Evolutionary conservation across 23 red algal species (phyloP).

Genomic region (Gracilaria gracilis): DNA sequence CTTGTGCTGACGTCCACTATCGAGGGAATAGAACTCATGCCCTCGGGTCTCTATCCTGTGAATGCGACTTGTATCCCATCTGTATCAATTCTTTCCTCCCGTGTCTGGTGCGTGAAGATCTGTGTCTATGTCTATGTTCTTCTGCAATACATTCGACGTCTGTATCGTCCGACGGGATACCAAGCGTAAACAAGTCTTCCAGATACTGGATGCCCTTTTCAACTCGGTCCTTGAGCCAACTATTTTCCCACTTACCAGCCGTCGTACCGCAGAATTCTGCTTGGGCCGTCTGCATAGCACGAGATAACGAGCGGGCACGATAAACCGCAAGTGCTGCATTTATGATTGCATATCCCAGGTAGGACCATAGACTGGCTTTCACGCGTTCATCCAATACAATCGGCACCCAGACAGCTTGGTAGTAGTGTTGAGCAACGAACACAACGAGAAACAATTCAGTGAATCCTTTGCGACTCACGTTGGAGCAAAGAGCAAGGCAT

Average conservation of each 20-base stretch:
- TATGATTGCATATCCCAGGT: constrained; percentile 32
- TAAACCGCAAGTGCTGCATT: constrained; percentile 36
- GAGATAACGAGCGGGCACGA: constrained; percentile 45
- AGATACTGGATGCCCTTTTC: constrained; percentile 18
- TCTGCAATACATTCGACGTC: constrained; percentile 1
- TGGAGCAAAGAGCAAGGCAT: constrained; percentile 36
- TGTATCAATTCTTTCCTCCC: constrained; percentile 5
- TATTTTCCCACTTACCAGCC: constrained; percentile 18
- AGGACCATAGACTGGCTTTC: constrained; percentile 30
- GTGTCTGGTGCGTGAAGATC: neutral
- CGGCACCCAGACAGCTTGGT: constrained; percentile 64
- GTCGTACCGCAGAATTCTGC: constrained; percentile 23
- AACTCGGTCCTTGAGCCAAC: constrained; percentile 17
- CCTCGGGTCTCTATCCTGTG: neutral
- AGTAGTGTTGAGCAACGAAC: constrained; percentile 67
- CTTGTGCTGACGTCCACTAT: too few relatives aligned
- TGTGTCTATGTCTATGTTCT: neutral
- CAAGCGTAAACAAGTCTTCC: constrained; percentile 27
- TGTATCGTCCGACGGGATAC: neutral
- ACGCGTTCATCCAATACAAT: constrained; percentile 52
- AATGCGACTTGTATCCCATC: neutral
- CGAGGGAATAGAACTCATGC: neutral
- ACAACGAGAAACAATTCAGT: constrained; percentile 46
- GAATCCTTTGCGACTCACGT: neutral
- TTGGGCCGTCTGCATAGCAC: constrained; percentile 25